Percentiles rank a stretch among this genome's conserved stretches.
These are phyloP conservation scores for Talaromyces atroroseus DNA, from an alignment of 2,329 filamentous ascomycete genomes.

Conservation along the genomic window DNA sequence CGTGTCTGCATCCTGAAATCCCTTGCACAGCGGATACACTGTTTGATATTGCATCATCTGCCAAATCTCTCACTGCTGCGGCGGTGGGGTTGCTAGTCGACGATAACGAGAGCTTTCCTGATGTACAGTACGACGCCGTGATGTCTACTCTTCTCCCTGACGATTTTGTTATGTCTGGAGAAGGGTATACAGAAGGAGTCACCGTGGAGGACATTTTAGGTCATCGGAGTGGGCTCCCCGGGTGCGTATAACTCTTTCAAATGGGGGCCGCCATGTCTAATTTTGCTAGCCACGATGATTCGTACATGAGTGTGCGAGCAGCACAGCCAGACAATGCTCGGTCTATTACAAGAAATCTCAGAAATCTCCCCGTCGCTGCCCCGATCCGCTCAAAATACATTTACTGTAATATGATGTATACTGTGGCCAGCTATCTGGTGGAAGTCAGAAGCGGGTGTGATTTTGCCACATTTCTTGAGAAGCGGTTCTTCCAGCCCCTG, in stretches of 20 bases:
- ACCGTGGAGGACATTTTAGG: conserved; percentile 52
- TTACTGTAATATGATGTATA: conserved; percentile 51
- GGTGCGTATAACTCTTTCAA: conserved; percentile 30
- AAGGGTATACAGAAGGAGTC: conserved; percentile 44
- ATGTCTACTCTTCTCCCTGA: conserved; percentile 46
- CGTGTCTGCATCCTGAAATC: conserved; percentile 12
- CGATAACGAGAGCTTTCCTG: conserved; percentile 27
- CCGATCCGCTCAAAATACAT: conserved; percentile 44
- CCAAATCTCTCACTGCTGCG: conserved; percentile 25
- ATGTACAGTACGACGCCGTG: conserved; percentile 44
- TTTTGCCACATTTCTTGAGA: conserved; percentile 34
- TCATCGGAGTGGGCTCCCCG: conserved; percentile 49
- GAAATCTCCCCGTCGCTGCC: conserved; percentile 41
- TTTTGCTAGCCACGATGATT: conserved; percentile 28
- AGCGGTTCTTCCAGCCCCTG: conserved; percentile 6
- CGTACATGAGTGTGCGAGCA: conserved; percentile 27
- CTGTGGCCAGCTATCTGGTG: conserved; percentile 42
- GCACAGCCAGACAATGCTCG: conserved; percentile 25
- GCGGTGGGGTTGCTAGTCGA: conserved; percentile 40
- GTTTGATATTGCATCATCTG: conserved; percentile 21
- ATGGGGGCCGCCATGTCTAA: conserved; percentile 7
- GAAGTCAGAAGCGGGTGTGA: conserved; percentile 37
- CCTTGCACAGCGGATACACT: conserved; percentile 21
- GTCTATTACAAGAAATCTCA: conserved; percentile 40
- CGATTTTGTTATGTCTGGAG: conserved; percentile 49